Conservation (phyloP, 352 stramenopile genomes). For the Globisporangium heterothallicum region DNA sequence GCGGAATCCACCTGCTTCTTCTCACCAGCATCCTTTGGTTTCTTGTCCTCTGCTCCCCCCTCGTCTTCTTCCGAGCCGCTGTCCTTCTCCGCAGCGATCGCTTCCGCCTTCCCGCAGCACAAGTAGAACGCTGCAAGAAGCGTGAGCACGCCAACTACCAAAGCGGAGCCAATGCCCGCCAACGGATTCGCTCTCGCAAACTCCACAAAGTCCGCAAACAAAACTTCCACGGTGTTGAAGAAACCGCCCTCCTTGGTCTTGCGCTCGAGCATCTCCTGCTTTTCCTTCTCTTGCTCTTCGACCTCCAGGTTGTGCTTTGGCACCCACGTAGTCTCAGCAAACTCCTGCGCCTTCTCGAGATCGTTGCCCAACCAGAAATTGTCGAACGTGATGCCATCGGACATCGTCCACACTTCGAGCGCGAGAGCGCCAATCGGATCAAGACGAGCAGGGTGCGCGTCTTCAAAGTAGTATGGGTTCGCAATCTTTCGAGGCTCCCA, state of each 20-base stretch:
- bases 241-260: constrained; percentile 46
- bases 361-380: constrained; percentile 91
- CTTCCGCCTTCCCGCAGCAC: constrained; percentile 44
- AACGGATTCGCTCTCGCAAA: constrained; percentile 59
- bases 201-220: constrained; percentile 34
- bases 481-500: constrained; percentile 88
- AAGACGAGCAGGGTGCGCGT: constrained; percentile 72
- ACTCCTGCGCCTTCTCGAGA: constrained; percentile 65
- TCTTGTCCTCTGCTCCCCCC: constrained; percentile 21
- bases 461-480: constrained; percentile 89
- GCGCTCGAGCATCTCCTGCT: constrained; percentile 36
- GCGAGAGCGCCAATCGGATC: constrained; percentile 85
- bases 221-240: constrained; percentile 33
- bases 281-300: constrained; percentile 43
- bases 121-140: constrained; percentile 49
- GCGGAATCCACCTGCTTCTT: constrained; percentile 22
- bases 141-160: constrained; percentile 33
- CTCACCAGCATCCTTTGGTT: constrained; percentile 14
- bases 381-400: constrained; percentile 88
- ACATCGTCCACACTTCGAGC: constrained; percentile 91
- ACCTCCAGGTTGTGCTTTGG: constrained; percentile 70
- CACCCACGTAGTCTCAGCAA: constrained; percentile 68
- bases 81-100: constrained; percentile 27
- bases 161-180: constrained; percentile 38
- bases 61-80: constrained; percentile 28